Evolutionary conservation across 441 rosid species (phyloP).

Genomic region (Hura crepitans): DNA sequence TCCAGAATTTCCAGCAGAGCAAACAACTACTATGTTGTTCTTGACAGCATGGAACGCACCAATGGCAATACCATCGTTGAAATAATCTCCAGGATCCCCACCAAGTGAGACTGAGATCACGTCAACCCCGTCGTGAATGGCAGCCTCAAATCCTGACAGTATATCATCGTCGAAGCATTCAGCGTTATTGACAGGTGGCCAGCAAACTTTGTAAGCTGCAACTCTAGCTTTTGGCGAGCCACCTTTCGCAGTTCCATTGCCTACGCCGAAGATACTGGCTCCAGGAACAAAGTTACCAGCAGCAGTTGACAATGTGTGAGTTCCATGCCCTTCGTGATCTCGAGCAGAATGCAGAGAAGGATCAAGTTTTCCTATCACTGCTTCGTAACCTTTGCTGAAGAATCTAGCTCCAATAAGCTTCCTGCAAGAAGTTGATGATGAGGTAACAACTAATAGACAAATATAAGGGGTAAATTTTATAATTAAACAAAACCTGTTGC

Average conservation of each 20-base stretch:
- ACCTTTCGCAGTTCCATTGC: constrained; percentile 60
- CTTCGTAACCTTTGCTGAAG: constrained; percentile 52
- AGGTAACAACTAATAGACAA: no score
- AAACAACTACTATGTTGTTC: constrained; percentile 41
- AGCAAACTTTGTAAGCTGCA: constrained; percentile 80
- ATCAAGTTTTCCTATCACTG: constrained; percentile 23
- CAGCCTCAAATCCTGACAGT: constrained; percentile 47
- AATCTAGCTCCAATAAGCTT: constrained; percentile 66
- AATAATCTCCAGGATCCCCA: constrained; percentile 33
- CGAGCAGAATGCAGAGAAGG: constrained; percentile 24
- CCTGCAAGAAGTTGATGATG: constrained; percentile 33
- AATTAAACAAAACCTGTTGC: constrained; percentile 72
- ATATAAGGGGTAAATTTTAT: no score
- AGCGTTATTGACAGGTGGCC: constrained; percentile 28
- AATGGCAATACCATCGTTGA: constrained; percentile 38
- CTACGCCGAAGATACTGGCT: constrained; percentile 56
- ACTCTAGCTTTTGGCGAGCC: constrained; percentile 69
- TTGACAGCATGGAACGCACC: constrained; percentile 57
- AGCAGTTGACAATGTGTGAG: constrained; percentile 68
- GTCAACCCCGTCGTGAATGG: constrained; percentile 65
- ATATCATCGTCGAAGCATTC: constrained; percentile 52
- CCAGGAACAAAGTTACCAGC: constrained; percentile 47
- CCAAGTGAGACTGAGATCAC: constrained; percentile 67
- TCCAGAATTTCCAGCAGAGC: constrained; percentile 57
- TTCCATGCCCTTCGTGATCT: constrained; percentile 69